phyloP scores from a whole-genome alignment of 2,329 filamentous ascomycete species.

The Fusarium sp. region DNA sequence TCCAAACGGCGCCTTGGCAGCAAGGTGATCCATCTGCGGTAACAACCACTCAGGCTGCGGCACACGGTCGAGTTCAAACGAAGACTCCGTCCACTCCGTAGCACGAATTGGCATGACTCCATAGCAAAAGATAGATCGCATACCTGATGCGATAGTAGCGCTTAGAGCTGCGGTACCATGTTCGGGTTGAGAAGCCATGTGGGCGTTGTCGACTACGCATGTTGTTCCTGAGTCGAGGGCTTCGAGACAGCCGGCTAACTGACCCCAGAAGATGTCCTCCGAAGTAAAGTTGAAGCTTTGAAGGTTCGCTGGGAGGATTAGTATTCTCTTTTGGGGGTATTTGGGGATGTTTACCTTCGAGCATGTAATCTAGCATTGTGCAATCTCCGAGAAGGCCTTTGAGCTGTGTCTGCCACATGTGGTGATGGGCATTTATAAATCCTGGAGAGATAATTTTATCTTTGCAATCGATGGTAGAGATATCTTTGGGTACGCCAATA shows the following conservation, averaged over 20 bases:
- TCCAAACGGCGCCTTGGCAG: conserved; percentile 1
- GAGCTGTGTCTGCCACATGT: conserved; percentile 18
- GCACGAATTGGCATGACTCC: conserved; percentile 4
- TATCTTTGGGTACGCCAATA: accelerated
- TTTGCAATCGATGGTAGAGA: background rate
- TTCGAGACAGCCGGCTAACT: conserved; percentile 11
- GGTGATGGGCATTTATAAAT: conserved; percentile 4
- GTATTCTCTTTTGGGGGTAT: accelerated
- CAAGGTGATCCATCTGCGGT: background rate
- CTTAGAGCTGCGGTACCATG: background rate
- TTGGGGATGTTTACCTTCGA: background rate
- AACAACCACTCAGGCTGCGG: conserved; percentile 13
- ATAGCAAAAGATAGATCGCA: background rate
- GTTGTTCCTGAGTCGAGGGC: conserved; percentile 8
- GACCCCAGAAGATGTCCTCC: conserved; percentile 1
- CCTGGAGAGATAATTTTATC: background rate
- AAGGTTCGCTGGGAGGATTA: background rate
- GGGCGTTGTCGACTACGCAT: conserved; percentile 10
- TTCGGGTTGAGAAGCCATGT: background rate
- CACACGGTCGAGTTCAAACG: conserved; percentile 1
- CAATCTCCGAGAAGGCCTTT: conserved; percentile 10
- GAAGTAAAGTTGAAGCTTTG: conserved; percentile 13
- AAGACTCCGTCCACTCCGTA: conserved; percentile 3
- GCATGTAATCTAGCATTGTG: conserved; percentile 20
- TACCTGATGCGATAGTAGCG: background rate